These are phyloP conservation scores for Micractinium conductrix DNA, from an alignment of 139 green algal genomes.

Conservation along the genomic window DNA sequence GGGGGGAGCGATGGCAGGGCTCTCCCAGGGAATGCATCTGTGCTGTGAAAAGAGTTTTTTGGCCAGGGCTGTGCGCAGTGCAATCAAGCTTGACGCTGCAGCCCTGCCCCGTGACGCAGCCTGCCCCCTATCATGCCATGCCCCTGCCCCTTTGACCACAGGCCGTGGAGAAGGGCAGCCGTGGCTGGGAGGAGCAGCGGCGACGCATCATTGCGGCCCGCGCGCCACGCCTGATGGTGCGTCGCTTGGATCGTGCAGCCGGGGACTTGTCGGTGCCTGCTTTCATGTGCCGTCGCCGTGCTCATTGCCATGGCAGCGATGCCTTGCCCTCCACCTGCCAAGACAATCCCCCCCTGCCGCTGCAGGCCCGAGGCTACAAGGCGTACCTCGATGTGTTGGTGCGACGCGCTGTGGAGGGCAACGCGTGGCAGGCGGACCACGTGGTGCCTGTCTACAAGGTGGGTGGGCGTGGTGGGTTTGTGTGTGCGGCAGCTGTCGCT, in stretches of 20 bases:
- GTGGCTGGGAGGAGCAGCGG: slow-evolving; percentile 26
- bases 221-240: neutral
- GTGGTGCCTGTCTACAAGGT: slow-evolving; percentile 80
- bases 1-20: too few species aligned
- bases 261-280: neutral
- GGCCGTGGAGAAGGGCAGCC: slow-evolving; percentile 55
- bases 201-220: slow-evolving; percentile 13
- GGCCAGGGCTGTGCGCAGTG: neutral
- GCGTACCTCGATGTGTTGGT: slow-evolving; percentile 55
- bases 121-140: too few species aligned
- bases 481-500: too few species aligned
- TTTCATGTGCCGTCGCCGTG: too few species aligned
- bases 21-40: slow-evolving; percentile 8
- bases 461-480: too few species aligned
- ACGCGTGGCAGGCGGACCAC: slow-evolving; percentile 93
- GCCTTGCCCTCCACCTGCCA: neutral
- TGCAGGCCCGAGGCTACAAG: slow-evolving; percentile 41
- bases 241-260: neutral
- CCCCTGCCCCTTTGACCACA: too few species aligned
- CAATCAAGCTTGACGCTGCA: neutral
- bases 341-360: too few species aligned
- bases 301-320: too few species aligned
- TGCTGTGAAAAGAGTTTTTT: neutral
- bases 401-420: slow-evolving; percentile 65
- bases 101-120: too few species aligned